Conservation (phyloP, 1,284 basidiomycete genomes). For the Sporisorium reilianum region DNA sequence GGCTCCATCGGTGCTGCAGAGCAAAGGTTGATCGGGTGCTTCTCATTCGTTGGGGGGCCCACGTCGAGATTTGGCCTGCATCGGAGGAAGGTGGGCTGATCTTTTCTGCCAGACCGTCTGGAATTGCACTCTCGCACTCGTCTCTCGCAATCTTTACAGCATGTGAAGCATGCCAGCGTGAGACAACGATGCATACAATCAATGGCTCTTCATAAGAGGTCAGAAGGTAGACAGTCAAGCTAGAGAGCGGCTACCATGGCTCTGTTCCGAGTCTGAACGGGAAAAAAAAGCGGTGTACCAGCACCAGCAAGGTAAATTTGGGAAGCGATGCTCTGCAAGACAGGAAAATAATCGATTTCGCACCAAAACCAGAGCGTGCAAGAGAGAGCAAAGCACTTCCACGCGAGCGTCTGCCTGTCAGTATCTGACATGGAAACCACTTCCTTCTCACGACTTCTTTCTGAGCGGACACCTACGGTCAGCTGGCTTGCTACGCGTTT, state of each 20-base stretch:
- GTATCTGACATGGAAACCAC: not conserved
- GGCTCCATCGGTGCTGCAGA: not conserved
- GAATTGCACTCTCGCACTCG: not conserved
- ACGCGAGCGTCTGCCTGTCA: not conserved
- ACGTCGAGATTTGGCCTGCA: not conserved
- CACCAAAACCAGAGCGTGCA: too few relatives aligned
- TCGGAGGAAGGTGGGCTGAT: constrained; percentile 6
- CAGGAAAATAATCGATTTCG: constrained; percentile 8
- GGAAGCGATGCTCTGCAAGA: not conserved
- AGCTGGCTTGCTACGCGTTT: not conserved
- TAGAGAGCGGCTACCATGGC: not conserved
- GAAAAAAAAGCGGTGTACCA: not conserved
- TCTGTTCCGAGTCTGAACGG: not conserved
- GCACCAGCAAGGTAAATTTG: not conserved
- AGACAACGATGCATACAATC: not conserved
- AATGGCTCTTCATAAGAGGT: not conserved
- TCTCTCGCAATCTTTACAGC: not conserved
- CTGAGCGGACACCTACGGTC: too few relatives aligned
- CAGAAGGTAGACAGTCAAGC: not conserved
- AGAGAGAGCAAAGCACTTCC: too few relatives aligned
- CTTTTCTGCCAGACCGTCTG: not conserved
- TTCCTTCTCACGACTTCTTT: constrained; percentile 16
- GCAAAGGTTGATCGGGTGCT: constrained; percentile 7
- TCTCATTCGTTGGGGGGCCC: constrained; percentile 20
- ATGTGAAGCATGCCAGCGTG: not conserved